Evolutionary conservation across 441 rosid genomes (phyloP).

Genomic region (Breynia disticha): DNA sequence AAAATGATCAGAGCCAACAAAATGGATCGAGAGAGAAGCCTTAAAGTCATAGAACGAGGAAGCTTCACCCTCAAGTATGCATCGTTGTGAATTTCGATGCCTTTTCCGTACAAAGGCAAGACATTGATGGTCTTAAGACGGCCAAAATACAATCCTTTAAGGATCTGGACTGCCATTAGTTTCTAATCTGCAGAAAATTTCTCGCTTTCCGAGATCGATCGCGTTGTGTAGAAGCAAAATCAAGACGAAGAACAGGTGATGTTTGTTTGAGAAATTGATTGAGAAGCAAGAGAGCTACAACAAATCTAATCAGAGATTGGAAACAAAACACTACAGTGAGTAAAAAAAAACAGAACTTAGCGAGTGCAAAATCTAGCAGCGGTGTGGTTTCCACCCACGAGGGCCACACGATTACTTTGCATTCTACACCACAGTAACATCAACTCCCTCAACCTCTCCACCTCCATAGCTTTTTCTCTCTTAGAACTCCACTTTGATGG

Average conservation of each 20-base stretch:
- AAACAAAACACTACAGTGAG: not conserved
- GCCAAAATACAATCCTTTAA: slow-evolving; percentile 27
- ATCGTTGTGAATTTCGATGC: slow-evolving; percentile 15
- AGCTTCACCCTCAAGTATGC: slow-evolving; percentile 25
- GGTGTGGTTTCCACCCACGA: slow-evolving; percentile 83
- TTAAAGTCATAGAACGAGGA: slow-evolving; percentile 26
- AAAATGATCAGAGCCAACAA: slow-evolving; percentile 37
- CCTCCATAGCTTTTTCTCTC: slow-evolving; percentile 35
- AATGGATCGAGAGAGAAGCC: slow-evolving; percentile 24
- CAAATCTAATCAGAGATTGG: not conserved
- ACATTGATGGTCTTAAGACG: slow-evolving; percentile 12
- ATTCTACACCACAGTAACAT: slow-evolving; percentile 37
- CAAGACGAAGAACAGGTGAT: not conserved
- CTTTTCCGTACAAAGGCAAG: slow-evolving; percentile 4
- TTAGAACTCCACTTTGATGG: too few relatives aligned
- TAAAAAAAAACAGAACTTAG: slow-evolving; percentile 17
- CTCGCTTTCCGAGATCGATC: not conserved
- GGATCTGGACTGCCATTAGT: slow-evolving; percentile 31
- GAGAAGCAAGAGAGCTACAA: not conserved
- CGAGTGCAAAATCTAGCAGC: slow-evolving; percentile 81
- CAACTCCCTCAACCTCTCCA: slow-evolving; percentile 44
- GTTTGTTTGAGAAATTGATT: not conserved
- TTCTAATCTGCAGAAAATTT: not conserved
- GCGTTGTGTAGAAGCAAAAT: not conserved
- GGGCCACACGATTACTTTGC: slow-evolving; percentile 41